Conservation (phyloP, 352 stramenopile genomes). For the Phytopythium oedochilum region DNA sequence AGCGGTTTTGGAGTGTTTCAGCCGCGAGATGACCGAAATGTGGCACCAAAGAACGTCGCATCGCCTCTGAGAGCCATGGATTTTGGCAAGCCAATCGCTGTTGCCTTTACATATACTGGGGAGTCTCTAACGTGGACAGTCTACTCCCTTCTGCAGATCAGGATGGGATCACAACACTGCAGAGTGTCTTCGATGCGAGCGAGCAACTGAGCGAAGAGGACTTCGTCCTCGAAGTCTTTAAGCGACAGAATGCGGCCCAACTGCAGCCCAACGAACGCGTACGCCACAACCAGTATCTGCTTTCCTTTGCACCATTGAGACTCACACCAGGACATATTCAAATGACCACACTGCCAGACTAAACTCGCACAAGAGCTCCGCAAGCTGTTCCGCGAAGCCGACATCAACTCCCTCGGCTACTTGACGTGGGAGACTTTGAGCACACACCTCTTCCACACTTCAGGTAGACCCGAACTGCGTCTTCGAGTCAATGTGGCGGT, state of each 20-base stretch:
- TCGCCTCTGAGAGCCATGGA: slow-evolving; percentile 8
- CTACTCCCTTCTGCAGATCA: slow-evolving; percentile 23
- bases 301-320: neutral
- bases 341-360: too few relatives aligned
- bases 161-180: slow-evolving; percentile 28
- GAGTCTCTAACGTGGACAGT: neutral
- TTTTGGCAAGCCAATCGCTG: slow-evolving; percentile 1
- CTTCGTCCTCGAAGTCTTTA: slow-evolving; percentile 36
- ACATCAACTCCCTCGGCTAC: slow-evolving; percentile 21
- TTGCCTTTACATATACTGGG: neutral
- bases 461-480: slow-evolving; percentile 14
- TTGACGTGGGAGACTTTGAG: slow-evolving; percentile 48
- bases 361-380: slow-evolving; percentile 26
- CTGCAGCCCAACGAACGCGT: slow-evolving; percentile 22
- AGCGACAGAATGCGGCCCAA: slow-evolving; percentile 12
- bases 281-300: neutral
- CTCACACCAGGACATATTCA: too few relatives aligned
- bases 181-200: slow-evolving; percentile 28
- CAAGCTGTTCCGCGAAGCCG: slow-evolving; percentile 32
- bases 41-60: neutral
- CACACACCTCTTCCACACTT: slow-evolving; percentile 31
- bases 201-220: slow-evolving; percentile 30
- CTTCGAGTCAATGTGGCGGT: neutral
- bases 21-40: neutral
- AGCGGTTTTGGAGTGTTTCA: neutral